Evolutionary conservation across 352 stramenopile species (phyloP).

Genomic region (Halophytophthora polymorphica): DNA sequence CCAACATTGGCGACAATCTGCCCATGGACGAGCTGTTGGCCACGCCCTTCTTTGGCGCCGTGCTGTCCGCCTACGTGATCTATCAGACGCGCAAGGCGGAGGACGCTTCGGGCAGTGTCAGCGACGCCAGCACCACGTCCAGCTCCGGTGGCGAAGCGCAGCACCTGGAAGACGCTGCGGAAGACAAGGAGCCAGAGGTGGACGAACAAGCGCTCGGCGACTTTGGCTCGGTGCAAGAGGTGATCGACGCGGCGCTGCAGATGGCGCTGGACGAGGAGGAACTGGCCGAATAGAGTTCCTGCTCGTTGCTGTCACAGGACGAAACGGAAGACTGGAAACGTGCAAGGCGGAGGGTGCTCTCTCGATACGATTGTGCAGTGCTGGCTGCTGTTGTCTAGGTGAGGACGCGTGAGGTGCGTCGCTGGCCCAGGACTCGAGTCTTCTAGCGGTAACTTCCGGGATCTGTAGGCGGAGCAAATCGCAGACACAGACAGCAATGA

Average conservation of each 20-base stretch:
- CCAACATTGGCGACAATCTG: conserved; percentile 64
- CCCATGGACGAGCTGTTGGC: conserved; percentile 59
- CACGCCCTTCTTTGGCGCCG: conserved; percentile 59
- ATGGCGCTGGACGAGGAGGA: conserved; percentile 67
- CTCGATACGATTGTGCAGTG: background rate
- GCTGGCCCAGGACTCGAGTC: no score
- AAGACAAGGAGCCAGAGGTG: conserved; percentile 14
- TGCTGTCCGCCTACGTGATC: conserved; percentile 63
- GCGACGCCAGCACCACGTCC: conserved; percentile 16
- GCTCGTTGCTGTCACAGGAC: background rate
- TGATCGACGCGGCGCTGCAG: conserved; percentile 59
- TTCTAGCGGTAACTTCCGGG: no score
- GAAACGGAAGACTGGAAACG: conserved; percentile 15
- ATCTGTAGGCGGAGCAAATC: no score
- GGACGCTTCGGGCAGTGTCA: background rate
- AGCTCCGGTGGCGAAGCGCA: conserved; percentile 21
- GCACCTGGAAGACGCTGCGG: conserved; percentile 4
- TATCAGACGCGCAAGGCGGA: conserved; percentile 33
- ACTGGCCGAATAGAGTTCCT: conserved; percentile 16
- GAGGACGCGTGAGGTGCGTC: conserved; percentile 1
- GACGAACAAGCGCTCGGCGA: conserved; percentile 26
- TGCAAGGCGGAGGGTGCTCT: conserved; percentile 2
- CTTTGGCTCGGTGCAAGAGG: conserved; percentile 36
- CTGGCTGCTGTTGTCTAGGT: background rate
- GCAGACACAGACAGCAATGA: no score